Percentiles rank a stretch among this genome's conserved stretches.
Conservation (phyloP, 805 yeast species). For the Ogataea salicorniae region DNA sequence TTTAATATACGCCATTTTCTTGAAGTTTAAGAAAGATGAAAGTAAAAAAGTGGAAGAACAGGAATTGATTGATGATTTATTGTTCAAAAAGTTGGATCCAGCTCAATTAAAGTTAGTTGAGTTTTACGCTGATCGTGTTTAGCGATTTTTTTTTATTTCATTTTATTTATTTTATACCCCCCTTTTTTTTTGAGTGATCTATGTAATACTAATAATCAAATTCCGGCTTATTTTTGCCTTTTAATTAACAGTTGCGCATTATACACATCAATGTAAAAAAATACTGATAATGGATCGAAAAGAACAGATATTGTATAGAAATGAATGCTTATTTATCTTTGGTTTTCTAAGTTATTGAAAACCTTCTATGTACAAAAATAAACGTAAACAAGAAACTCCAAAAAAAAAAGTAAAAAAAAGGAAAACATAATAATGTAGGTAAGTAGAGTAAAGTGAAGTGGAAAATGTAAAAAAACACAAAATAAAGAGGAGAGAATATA, state of each 20-base stretch:
- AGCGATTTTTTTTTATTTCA: not conserved
- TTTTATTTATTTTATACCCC: not conserved
- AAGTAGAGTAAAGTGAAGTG: too few species aligned
- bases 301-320: too few species aligned
- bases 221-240: too few species aligned
- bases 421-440: not conserved
- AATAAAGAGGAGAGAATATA: too few species aligned
- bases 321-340: too few species aligned
- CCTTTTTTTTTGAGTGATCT: too few species aligned
- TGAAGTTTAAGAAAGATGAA: constrained; percentile 10
- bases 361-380: constrained; percentile 15
- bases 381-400: not conserved
- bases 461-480: too few species aligned
- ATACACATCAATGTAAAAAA: too few species aligned
- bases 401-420: not conserved
- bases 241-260: too few species aligned
- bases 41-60: constrained; percentile 13
- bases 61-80: constrained; percentile 23
- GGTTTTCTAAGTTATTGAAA: not conserved
- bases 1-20: constrained; percentile 33
- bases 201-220: too few species aligned
- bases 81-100: constrained; percentile 34
- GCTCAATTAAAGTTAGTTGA: constrained; percentile 45
- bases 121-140: constrained; percentile 31
- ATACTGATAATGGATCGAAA: too few species aligned